Conservation (phyloP, 2,329 filamentous ascomycete genomes). For the Fusarium sp. region DNA sequence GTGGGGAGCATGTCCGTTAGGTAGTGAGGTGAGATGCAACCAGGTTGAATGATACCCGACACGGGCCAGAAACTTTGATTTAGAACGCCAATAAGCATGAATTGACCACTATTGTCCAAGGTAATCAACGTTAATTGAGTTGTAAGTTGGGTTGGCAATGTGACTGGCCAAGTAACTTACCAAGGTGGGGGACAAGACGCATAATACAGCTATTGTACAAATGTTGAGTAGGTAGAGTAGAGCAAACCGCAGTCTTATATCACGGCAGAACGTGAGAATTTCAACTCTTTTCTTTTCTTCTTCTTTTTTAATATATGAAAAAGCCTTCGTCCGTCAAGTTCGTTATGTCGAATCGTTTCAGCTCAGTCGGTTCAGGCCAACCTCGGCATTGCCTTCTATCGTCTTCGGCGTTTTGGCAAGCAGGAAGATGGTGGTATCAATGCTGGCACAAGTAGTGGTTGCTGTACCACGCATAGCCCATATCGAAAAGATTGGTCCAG, state of each 20-base stretch:
- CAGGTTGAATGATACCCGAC: neutral
- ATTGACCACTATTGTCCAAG: neutral
- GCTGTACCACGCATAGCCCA: neutral
- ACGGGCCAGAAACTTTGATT: neutral
- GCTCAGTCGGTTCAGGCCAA: neutral
- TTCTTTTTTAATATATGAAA: neutral
- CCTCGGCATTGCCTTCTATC: neutral
- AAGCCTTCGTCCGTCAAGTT: neutral
- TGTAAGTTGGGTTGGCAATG: neutral
- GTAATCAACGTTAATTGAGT: neutral
- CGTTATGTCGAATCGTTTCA: neutral
- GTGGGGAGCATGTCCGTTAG: neutral
- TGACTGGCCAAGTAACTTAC: neutral
- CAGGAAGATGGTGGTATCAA: neutral
- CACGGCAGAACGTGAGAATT: neutral
- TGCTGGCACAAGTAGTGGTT: neutral
- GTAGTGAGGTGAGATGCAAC: neutral
- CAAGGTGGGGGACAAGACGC: neutral
- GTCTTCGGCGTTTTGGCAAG: neutral
- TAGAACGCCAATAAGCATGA: neutral
- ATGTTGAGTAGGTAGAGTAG: neutral
- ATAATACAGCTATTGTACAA: slow-evolving; percentile 23
- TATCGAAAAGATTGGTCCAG: neutral
- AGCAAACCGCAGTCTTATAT: neutral
- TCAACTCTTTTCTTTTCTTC: neutral